phyloP scores from a whole-genome alignment of 2,329 filamentous ascomycete species.

The Penicillium sp. region DNA sequence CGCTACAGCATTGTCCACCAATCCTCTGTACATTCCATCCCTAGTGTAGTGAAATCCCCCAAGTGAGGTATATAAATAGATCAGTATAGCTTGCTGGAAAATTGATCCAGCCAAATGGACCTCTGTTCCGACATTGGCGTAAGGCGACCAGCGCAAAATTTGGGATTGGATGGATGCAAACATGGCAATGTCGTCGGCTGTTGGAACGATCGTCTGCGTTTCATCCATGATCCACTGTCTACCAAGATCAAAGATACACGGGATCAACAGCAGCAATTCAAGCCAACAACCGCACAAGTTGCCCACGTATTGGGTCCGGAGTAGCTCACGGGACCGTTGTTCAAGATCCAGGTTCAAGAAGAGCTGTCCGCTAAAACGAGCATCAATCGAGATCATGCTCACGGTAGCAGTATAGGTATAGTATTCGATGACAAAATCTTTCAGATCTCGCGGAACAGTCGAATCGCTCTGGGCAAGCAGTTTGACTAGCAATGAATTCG shows the following conservation, averaged over 20 bases:
- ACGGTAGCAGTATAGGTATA: conserved; percentile 50
- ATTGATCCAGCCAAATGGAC: conserved; percentile 45
- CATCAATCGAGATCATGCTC: conserved; percentile 49
- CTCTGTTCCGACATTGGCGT: conserved; percentile 36
- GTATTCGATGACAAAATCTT: conserved; percentile 51
- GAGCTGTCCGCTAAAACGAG: conserved; percentile 29
- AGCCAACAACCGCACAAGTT: conserved; percentile 35
- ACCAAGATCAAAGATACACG: conserved; percentile 33
- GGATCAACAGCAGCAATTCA: conserved; percentile 32
- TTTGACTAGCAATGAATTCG: conserved; percentile 44
- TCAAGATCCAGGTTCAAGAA: conserved; percentile 46
- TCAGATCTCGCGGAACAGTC: conserved; percentile 39
- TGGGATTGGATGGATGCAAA: conserved; percentile 47
- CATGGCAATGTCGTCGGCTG: conserved; percentile 45
- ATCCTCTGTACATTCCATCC: conserved; percentile 29
- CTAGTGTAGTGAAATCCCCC: conserved; percentile 24
- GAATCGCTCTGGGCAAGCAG: conserved; percentile 37
- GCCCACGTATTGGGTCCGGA: conserved; percentile 30
- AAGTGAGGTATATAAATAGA: conserved; percentile 43
- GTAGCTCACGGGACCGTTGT: conserved; percentile 33
- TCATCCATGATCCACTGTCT: conserved; percentile 37
- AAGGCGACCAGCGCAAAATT: conserved; percentile 44
- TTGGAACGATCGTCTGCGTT: conserved; percentile 26
- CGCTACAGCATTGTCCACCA: conserved; percentile 26
- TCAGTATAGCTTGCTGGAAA: conserved; percentile 48